These are phyloP conservation scores for Diaporthe citri DNA, from an alignment of 2,329 filamentous ascomycete genomes.

Conservation along the genomic window DNA sequence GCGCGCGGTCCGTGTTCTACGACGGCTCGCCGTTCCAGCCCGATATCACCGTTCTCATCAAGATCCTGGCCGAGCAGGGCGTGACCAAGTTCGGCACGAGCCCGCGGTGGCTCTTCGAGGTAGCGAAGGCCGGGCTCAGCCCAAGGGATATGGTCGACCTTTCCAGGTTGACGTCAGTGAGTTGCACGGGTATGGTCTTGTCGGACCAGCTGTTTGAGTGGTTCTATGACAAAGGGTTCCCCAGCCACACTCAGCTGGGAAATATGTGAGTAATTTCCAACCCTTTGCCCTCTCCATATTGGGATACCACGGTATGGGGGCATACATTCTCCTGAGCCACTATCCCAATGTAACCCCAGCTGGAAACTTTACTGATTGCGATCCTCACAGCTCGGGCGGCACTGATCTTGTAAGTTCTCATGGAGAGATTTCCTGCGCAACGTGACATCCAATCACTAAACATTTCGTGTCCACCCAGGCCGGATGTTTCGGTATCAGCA, in stretches of 20 bases:
- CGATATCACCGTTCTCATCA: constrained; percentile 72
- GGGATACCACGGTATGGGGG: too few relatives aligned
- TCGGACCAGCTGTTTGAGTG: constrained; percentile 83
- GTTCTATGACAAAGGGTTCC: constrained; percentile 81
- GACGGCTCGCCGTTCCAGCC: constrained; percentile 86
- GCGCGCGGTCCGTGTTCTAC: constrained; percentile 77
- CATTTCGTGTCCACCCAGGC: constrained; percentile 53
- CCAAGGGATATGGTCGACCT: constrained; percentile 75
- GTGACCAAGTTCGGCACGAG: constrained; percentile 82
- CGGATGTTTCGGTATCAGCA: constrained; percentile 72
- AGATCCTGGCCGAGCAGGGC: constrained; percentile 70
- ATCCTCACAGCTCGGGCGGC: constrained; percentile 62
- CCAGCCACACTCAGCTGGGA: constrained; percentile 72
- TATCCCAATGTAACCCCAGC: background rate
- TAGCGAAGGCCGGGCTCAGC: constrained; percentile 72
- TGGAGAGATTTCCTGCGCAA: background rate
- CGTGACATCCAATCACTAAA: background rate
- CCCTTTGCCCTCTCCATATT: background rate
- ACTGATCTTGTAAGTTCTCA: constrained; percentile 75
- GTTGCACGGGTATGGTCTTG: constrained; percentile 85
- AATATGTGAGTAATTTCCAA: constrained; percentile 71
- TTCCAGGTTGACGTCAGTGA: constrained; percentile 70
- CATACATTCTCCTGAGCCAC: too few relatives aligned
- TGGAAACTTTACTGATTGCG: background rate
- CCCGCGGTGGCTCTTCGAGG: constrained; percentile 81